These are phyloP conservation scores for Papiliotrema terrestris DNA, from an alignment of 1,284 basidiomycete genomes.

Conservation along the genomic window DNA sequence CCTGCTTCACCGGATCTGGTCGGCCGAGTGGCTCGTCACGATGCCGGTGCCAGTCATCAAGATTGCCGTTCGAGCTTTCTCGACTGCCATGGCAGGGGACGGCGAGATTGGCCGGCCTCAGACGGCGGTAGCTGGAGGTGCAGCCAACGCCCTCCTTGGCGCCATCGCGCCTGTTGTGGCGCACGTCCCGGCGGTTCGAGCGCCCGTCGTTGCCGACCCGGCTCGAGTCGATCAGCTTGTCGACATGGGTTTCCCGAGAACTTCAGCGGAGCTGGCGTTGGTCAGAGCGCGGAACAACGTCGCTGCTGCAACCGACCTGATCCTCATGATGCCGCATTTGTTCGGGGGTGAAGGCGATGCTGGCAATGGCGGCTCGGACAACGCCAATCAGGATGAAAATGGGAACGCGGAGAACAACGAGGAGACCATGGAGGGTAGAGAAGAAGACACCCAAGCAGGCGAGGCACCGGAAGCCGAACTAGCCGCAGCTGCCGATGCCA, in stretches of 20 bases:
- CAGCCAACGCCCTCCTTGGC: neutral
- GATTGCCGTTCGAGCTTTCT: constrained; percentile 69
- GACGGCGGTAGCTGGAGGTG: neutral
- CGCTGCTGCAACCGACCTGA: constrained; percentile 80
- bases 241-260: constrained; percentile 95
- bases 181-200: constrained; percentile 42
- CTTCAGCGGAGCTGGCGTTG: constrained; percentile 78
- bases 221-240: constrained; percentile 73
- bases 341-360: constrained; percentile 48
- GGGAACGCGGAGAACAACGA: neutral
- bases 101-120: constrained; percentile 58
- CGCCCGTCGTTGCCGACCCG: constrained; percentile 60
- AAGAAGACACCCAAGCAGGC: neutral
- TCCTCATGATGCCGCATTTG: constrained; percentile 77
- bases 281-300: constrained; percentile 83
- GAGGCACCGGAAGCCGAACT: constrained; percentile 24
- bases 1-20: constrained; percentile 69
- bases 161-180: constrained; percentile 1
- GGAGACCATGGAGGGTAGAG: neutral
- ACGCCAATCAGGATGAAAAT: neutral
- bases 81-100: constrained; percentile 78
- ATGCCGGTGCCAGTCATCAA: constrained; percentile 70
- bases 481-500: constrained; percentile 6
- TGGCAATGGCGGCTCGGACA: neutral
- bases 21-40: constrained; percentile 73